These are phyloP conservation scores for Pharnaceum exiguum DNA, from an alignment of 148 eudicot species.

Conservation along the genomic window DNA sequence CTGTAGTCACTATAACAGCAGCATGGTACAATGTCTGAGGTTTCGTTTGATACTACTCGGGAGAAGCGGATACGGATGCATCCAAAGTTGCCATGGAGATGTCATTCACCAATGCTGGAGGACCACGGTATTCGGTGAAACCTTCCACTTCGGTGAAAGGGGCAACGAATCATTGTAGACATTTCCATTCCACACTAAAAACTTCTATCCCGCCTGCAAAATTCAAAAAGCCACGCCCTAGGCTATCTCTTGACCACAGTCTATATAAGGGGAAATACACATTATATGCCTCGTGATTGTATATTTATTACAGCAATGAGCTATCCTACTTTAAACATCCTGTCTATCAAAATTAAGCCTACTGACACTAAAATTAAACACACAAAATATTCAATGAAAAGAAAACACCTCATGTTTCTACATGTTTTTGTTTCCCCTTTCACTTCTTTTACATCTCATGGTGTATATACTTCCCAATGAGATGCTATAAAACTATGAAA, in stretches of 20 bases:
- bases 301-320: conserved; percentile 8
- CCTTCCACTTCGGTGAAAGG: conserved; percentile 8
- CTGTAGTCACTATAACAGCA: conserved; percentile 2
- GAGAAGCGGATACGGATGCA: conserved; percentile 16
- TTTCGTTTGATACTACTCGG: conserved; percentile 13
- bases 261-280: conserved; percentile 5
- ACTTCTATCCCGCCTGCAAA: not conserved
- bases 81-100: conserved; percentile 17
- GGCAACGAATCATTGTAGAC: conserved; percentile 5
- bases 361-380: conserved; percentile 16
- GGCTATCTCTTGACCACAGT: conserved; percentile 1
- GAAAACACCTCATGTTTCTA: conserved; percentile 12
- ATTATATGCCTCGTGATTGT: conserved; percentile 10
- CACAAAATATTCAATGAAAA: conserved; percentile 19
- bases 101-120: conserved; percentile 16
- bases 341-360: conserved; percentile 9
- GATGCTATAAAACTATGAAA: conserved; percentile 27
- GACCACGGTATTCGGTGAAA: conserved; percentile 8
- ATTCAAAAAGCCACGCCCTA: conserved; percentile 7
- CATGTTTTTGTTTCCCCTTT: conserved; percentile 22
- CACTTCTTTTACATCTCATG: conserved; percentile 23
- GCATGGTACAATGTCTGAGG: conserved; percentile 7
- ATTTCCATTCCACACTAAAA: not conserved
- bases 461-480: conserved; percentile 22
- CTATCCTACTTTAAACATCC: conserved; percentile 4